Evolutionary conservation across 257 asterid genomes (phyloP).

Genomic region (Fraxinus excelsior): DNA sequence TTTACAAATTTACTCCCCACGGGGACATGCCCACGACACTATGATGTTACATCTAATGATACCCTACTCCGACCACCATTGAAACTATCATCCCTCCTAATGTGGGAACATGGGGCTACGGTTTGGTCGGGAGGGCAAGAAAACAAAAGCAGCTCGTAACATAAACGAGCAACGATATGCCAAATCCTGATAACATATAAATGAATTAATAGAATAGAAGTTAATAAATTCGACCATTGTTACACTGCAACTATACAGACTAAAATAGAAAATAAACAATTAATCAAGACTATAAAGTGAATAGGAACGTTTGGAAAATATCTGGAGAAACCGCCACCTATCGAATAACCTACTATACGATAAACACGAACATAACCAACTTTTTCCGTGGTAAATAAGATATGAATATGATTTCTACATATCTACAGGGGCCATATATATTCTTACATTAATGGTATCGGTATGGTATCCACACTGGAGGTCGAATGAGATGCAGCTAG

Average conservation of each 20-base stretch:
- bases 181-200: slow-evolving; percentile 23
- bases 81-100: neutral
- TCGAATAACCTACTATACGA: slow-evolving; percentile 29
- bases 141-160: neutral
- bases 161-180: neutral
- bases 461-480: slow-evolving; percentile 35
- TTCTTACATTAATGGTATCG: slow-evolving; percentile 42
- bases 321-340: slow-evolving; percentile 16
- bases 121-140: neutral
- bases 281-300: neutral
- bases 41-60: too few species aligned
- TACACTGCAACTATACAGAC: slow-evolving; percentile 29
- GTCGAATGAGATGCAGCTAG: slow-evolving; percentile 77
- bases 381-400: slow-evolving; percentile 3
- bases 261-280: slow-evolving; percentile 10
- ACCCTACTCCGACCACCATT: neutral
- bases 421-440: slow-evolving; percentile 52
- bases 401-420: slow-evolving; percentile 29
- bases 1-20: too few species aligned
- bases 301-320: neutral
- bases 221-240: slow-evolving; percentile 16
- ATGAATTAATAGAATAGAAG: slow-evolving; percentile 38
- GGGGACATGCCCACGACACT: too few species aligned
- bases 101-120: neutral
- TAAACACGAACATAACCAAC: slow-evolving; percentile 42